Conservation (phyloP, 805 yeast genomes). For the Brettanomyces anomalus region DNA sequence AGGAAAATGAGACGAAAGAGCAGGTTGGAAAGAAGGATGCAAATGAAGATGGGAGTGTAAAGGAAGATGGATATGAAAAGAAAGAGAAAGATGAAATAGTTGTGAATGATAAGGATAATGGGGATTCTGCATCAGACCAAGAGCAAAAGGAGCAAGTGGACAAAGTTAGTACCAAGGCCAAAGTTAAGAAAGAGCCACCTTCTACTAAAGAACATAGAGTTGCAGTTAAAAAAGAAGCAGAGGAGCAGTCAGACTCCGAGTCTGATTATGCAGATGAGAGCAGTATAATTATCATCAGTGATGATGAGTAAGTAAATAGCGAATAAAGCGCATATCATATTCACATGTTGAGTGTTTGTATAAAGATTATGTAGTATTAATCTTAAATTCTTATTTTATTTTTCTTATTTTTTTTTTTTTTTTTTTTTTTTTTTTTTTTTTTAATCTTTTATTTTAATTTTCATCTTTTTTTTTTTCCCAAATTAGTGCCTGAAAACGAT, state of each 20-base stretch:
- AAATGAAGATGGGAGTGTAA: slow-evolving; percentile 6
- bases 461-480: too few relatives aligned
- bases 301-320: slow-evolving; percentile 6
- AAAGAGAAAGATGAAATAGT: slow-evolving; percentile 5
- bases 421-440: too few relatives aligned
- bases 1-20: slow-evolving; percentile 9
- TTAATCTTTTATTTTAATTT: too few relatives aligned
- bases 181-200: neutral
- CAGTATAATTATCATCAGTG: slow-evolving; percentile 6
- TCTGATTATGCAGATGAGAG: slow-evolving; percentile 6
- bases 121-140: neutral
- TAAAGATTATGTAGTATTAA: too few relatives aligned
- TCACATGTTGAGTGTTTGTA: too few relatives aligned
- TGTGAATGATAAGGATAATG: neutral
- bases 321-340: too few relatives aligned
- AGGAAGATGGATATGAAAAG: slow-evolving; percentile 5
- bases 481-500: too few relatives aligned
- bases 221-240: neutral
- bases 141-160: neutral
- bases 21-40: slow-evolving; percentile 13
- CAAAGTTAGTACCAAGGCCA: neutral
- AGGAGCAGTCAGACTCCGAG: neutral
- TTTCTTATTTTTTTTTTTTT: too few relatives aligned
- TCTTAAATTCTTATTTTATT: too few relatives aligned
- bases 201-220: too few relatives aligned